Evolutionary conservation across 1,139 yeast genomes (phyloP), one percentile per base, ranked within the genome.

Genomic region (Kodamaea alishanica): DNA sequence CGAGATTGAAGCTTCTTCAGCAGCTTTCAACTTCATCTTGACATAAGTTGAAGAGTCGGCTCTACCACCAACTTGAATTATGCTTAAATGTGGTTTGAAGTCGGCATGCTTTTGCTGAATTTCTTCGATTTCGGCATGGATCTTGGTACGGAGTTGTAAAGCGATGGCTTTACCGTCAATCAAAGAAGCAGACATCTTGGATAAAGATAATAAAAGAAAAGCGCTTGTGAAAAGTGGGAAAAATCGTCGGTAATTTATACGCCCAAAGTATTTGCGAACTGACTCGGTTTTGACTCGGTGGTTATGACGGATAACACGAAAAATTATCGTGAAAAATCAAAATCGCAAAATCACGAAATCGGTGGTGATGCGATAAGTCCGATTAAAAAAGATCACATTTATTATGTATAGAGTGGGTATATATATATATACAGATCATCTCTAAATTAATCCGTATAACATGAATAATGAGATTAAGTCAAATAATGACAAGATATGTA

Each of bases 41-140:
- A 92, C 97, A 64, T 92, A 92, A n/a, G 96, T 86, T 36, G 87
- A 75, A 8, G 97, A 88, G 60, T 92, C 98, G 29, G 87, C 90
- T 56, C 97, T 76, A 35, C 70, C 73, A 35, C 97, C 97, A 24
- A 92, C 95, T 67, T 92, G 98, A 50, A 92, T 74, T 51, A 92
- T 90, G 39, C 87, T 74, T 60, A 92, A 71, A 39, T 78, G 75
- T 28, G 98, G 97, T 50, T 74, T 70, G 68, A 89, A 90, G 40
- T 71, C 73, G 20, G 79, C 70, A 56, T 79, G 75, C 41, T 68
- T 63, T 23, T 68, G 51, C 60, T 84, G 84, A 48, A 80, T 60
- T 41, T 65, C 63, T 25, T 59, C 53, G 57, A 89, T 82, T 44
- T 84, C 86, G 22, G 65, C 66, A 48, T 68, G 71, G 50, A 77